Evolutionary conservation across 768 basidiomycete genomes (phyloP).

Genomic region (Peribolospora kevripleyi): DNA sequence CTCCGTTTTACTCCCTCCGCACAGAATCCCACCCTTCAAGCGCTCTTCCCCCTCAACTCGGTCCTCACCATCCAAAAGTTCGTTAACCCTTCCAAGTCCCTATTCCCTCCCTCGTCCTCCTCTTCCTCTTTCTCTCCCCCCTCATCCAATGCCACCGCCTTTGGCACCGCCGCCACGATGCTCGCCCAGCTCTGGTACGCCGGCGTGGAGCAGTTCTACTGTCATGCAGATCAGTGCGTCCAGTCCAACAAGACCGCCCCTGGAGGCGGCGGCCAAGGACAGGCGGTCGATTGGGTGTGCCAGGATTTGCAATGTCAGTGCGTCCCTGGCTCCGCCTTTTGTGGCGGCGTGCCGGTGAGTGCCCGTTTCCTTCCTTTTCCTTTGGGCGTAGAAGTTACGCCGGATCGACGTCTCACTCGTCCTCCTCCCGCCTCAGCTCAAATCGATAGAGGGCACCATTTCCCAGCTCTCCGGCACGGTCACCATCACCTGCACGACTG

Average conservation of each 20-base stretch:
- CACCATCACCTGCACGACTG: constrained; percentile 37
- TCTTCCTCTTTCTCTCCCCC: neutral
- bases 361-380: too few species aligned
- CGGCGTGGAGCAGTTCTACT: constrained; percentile 75
- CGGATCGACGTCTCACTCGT: constrained; percentile 24
- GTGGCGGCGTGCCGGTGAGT: constrained; percentile 26
- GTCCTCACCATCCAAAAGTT: constrained; percentile 59
- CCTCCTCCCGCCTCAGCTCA: constrained; percentile 9
- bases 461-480: constrained; percentile 41
- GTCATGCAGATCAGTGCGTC: constrained; percentile 41
- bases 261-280: constrained; percentile 16
- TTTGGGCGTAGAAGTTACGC: constrained; percentile 11
- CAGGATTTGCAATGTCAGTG: constrained; percentile 52
- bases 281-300: constrained; percentile 41
- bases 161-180: constrained; percentile 28
- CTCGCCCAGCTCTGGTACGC: constrained; percentile 51
- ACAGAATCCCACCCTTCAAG: constrained; percentile 65
- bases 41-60: constrained; percentile 42
- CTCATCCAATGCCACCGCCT: constrained; percentile 11
- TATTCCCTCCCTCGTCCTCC: constrained; percentile 27
- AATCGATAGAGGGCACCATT: constrained; percentile 24
- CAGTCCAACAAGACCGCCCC: constrained; percentile 27
- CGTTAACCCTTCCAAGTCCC: constrained; percentile 42
- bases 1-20: neutral
- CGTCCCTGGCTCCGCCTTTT: constrained; percentile 43